Conservation (phyloP, 2,329 filamentous ascomycete species). For the Dothiorella sarmentorum region DNA sequence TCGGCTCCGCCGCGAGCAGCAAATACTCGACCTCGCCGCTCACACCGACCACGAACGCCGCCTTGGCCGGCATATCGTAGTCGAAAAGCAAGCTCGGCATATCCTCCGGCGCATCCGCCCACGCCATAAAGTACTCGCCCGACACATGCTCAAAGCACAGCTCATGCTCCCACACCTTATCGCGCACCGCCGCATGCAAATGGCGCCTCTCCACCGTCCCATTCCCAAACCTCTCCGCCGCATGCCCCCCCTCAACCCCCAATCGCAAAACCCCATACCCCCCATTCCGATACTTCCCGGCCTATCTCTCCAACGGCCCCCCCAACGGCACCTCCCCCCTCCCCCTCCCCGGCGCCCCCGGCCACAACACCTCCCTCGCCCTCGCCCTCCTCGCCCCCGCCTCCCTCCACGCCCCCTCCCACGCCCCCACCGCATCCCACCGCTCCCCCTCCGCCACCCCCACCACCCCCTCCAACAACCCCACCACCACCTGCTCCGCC, state of each 20-base stretch:
- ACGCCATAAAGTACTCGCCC: constrained; percentile 14
- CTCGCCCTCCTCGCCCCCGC: not conserved
- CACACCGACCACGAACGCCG: not conserved
- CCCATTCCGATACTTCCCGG: not conserved
- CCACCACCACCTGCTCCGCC: not conserved
- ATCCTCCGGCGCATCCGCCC: not conserved
- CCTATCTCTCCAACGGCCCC: not conserved
- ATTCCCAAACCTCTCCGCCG: not conserved
- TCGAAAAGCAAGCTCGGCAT: not conserved
- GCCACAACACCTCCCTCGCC: not conserved
- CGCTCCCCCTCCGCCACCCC: not conserved
- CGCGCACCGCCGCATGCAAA: not conserved
- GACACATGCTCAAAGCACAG: constrained; percentile 2
- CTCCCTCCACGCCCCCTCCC: not conserved
- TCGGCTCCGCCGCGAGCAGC: not conserved
- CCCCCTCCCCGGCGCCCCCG: not conserved
- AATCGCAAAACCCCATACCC: constrained; percentile 7
- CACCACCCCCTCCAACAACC: not conserved
- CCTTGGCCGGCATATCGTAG: not conserved
- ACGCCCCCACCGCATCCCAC: not conserved
- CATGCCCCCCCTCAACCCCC: not conserved
- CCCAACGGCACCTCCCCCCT: not conserved
- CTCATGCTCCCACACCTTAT: not conserved
- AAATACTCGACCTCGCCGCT: not conserved
- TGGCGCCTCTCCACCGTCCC: not conserved